These are phyloP conservation scores for Rhizopus delemar DNA, from an alignment of 371 early-diverging fungal species.

Conservation along the genomic window DNA sequence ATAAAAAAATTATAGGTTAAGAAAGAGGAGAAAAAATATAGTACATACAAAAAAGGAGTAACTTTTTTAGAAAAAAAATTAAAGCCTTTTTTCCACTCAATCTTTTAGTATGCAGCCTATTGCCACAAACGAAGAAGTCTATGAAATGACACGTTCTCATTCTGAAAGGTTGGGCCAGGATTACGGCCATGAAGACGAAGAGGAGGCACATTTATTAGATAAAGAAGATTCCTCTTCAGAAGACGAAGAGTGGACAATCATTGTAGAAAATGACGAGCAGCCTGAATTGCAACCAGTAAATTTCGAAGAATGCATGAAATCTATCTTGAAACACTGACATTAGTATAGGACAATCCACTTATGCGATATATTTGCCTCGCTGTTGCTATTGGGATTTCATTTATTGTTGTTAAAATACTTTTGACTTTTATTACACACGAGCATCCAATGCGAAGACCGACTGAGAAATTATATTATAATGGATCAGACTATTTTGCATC, in stretches of 20 bases:
- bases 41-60: background rate
- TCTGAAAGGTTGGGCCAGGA: constrained; percentile 15
- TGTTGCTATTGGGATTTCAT: constrained; percentile 26
- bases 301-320: too few relatives aligned
- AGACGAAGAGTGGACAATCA: constrained; percentile 20
- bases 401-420: constrained; percentile 29
- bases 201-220: constrained; percentile 19
- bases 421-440: constrained; percentile 5
- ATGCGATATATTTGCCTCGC: constrained; percentile 25
- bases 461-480: constrained; percentile 48
- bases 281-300: background rate
- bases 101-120: background rate
- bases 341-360: constrained; percentile 17
- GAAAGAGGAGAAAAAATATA: too few relatives aligned
- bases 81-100: background rate
- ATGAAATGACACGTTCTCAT: constrained; percentile 19
- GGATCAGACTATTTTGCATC: constrained; percentile 72
- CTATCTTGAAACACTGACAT: background rate
- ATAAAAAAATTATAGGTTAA: too few relatives aligned
- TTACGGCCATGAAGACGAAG: constrained; percentile 15
- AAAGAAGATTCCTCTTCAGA: constrained; percentile 24
- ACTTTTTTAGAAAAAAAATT: background rate
- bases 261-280: constrained; percentile 20
- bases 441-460: constrained; percentile 8
- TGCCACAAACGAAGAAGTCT: constrained; percentile 9